phyloP scores from a whole-genome alignment of 148 eudicot species.

The Nepenthes gracilis region DNA sequence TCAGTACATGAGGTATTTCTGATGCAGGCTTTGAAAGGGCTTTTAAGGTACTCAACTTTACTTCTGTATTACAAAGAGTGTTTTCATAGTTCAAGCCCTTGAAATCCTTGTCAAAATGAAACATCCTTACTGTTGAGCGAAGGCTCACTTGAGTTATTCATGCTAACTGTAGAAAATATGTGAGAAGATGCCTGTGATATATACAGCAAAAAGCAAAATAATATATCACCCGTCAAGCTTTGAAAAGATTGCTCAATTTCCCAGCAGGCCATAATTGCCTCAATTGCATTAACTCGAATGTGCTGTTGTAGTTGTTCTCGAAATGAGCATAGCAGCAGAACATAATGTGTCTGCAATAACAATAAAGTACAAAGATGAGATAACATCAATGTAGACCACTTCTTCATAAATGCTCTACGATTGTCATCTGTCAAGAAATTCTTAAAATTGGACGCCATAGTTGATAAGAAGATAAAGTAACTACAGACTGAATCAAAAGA shows the following conservation, averaged over 20 bases:
- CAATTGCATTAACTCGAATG: conserved; percentile 95
- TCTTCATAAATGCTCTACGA: neutral
- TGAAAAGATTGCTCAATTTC: conserved; percentile 93
- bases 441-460: neutral
- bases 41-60: no score
- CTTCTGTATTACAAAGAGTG: no score
- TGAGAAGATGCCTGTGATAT: neutral
- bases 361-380: neutral
- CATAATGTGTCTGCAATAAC: conserved; percentile 63
- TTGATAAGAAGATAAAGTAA: neutral
- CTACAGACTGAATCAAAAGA: no score
- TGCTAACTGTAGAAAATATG: neutral
- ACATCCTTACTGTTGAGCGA: no score
- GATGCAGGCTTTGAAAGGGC: no score
- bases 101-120: no score
- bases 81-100: no score
- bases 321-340: conserved; percentile 74
- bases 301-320: conserved; percentile 93
- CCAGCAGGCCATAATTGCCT: conserved; percentile 98
- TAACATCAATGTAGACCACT: neutral
- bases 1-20: no score
- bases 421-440: neutral
- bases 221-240: conserved; percentile 59
- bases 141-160: neutral
- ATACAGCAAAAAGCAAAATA: conserved; percentile 1